Base-by-base conservation (phyloP, 2,329 filamentous ascomycete species). In the Teratosphaeria nubilosa region DNA sequence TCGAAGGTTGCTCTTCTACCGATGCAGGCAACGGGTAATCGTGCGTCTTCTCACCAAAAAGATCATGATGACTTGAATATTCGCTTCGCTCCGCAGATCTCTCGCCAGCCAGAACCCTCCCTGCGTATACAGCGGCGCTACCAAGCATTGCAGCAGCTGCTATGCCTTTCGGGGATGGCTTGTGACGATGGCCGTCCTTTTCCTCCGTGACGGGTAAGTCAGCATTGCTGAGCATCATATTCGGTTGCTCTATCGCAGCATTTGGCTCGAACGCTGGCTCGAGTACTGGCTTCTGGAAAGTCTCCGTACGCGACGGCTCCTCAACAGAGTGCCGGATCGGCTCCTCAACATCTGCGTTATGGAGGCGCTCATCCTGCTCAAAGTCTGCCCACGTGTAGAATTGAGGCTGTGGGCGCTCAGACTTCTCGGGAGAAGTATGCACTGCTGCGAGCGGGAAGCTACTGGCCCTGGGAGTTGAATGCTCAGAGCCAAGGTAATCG, bases 391-490 rank as follows among this genome's bases (percentile, higher is more conserved):
- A 73, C 2, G 70, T 71, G 51, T 71, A 73, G 60, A 72, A 73
- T 51, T 73, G 69, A 3, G 71, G 70, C 55, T 70, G 60, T 53
- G 66, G 64, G 27, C 59, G 62, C 61, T 53, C 50, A 14, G 45
- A 57, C 16, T 53, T 58, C 54, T 66, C 63, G 3, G 64, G 24
- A 2, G 58, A 56, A 32, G 65, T 66, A 52, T 72, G 58, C 14
- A 73, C 69, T 16, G 25, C 25, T 20, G 51, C 30, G 9, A 34
- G 31, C 13, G 51, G 25, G 55, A 80, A 80, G 10, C 76, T 71
- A 20, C 77, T 78, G 4, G 85, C 85, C 60, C 83, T 88, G 1
- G 88, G 87, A 1, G 87, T 91, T 0, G 81, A 80, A 66, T 89
- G 82, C 63, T 84, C 77, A 5, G 86, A 88, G 51, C 78, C 85